Conservation (phyloP, 768 basidiomycete species). For the Phlebiopsis flavidoalba region DNA sequence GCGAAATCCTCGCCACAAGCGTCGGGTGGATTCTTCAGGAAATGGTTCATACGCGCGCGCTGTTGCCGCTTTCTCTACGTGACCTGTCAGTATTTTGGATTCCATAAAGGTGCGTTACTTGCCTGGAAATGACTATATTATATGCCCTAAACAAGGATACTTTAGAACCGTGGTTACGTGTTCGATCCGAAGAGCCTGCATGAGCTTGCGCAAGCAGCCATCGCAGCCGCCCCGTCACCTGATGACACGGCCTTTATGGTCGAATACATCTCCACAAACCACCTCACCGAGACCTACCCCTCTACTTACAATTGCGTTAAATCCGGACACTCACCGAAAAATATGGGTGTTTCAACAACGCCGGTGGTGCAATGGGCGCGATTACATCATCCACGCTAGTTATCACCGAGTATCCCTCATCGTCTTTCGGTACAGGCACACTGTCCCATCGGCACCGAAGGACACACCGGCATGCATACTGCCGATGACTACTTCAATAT, state of each 20-base stretch:
- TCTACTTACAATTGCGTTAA: conserved; percentile 47
- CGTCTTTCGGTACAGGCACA: conserved; percentile 93
- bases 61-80: conserved; percentile 26
- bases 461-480: conserved; percentile 89
- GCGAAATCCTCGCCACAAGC: neutral
- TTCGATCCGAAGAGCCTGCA: conserved; percentile 72
- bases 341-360: conserved; percentile 97
- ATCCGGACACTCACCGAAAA: conserved; percentile 59
- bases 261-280: conserved; percentile 72
- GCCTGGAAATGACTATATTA: neutral
- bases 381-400: conserved; percentile 97
- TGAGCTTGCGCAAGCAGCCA: conserved; percentile 67
- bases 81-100: conserved; percentile 49
- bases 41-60: conserved; percentile 29
- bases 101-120: conserved; percentile 48
- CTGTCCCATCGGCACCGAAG: conserved; percentile 97
- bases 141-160: neutral
- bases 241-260: conserved; percentile 72
- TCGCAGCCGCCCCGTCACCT: conserved; percentile 46
- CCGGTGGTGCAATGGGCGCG: conserved; percentile 95
- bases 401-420: conserved; percentile 96
- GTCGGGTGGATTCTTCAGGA: conserved; percentile 16
- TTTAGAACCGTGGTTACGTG: conserved; percentile 81
- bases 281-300: conserved; percentile 69
- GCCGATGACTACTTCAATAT: conserved; percentile 99